A percentile compares a stretch with the other conserved stretches of the same genome.
These are phyloP conservation scores for Tylopilus cervinicoccineus DNA, from an alignment of 768 basidiomycete species.

Conservation along the genomic window DNA sequence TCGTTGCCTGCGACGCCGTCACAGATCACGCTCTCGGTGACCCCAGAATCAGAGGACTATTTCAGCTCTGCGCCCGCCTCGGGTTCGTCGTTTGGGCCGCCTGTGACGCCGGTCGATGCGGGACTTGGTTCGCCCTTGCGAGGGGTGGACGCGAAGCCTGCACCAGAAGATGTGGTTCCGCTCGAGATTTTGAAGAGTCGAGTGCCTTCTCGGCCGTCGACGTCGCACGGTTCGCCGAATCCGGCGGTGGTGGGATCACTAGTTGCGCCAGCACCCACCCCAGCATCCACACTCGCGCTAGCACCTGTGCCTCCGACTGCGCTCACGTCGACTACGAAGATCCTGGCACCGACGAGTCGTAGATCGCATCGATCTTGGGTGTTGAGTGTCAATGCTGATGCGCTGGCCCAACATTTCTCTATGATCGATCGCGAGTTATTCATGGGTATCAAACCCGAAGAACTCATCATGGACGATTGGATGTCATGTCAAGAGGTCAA, in stretches of 20 bases:
- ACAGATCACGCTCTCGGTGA: conserved; percentile 17
- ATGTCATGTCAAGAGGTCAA: conserved; percentile 56
- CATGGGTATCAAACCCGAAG: conserved; percentile 81
- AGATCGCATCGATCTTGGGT: conserved; percentile 71
- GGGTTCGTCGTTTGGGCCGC: conserved; percentile 14
- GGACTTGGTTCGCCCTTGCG: conserved; percentile 28
- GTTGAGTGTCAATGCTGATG: conserved; percentile 54
- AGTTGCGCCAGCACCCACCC: conserved; percentile 7
- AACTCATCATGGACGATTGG: conserved; percentile 77
- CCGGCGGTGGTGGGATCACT: conserved; percentile 15
- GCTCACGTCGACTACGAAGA: conserved; percentile 32
- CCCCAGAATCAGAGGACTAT: conserved; percentile 22
- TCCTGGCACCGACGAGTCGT: conserved; percentile 35
- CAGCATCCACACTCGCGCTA: not conserved
- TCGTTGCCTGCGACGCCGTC: conserved; percentile 19
- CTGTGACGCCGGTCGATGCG: conserved; percentile 15
- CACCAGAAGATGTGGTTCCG: conserved; percentile 60
- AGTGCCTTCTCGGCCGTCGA: conserved; percentile 38
- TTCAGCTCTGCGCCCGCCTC: conserved; percentile 15
- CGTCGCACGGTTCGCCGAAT: conserved; percentile 26
- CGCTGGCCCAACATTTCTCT: conserved; percentile 72
- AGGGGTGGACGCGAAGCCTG: conserved; percentile 44
- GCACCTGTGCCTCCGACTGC: conserved; percentile 1
- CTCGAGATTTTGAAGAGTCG: conserved; percentile 63
- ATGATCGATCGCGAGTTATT: conserved; percentile 90